These are phyloP conservation scores for Metschnikowia sp. DNA, from an alignment of 805 yeast genomes.

Conservation along the genomic window DNA sequence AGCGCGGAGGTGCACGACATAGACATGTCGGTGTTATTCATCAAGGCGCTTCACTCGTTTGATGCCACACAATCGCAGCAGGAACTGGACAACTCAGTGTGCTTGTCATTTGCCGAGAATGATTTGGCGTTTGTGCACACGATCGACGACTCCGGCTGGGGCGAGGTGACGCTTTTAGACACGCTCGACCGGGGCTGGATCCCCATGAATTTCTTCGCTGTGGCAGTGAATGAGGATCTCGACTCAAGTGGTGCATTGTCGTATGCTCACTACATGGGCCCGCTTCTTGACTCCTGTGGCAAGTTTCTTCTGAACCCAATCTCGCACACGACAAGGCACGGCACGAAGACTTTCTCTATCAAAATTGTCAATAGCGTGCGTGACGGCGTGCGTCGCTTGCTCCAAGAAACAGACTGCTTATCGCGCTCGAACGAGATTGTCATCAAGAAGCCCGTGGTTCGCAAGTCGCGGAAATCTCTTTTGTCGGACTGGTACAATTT, in stretches of 20 bases:
- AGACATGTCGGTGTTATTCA: conserved; percentile 51
- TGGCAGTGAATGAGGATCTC: conserved; percentile 31
- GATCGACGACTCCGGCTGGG: conserved; percentile 83
- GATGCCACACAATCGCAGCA: conserved; percentile 58
- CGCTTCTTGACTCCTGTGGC: conserved; percentile 60
- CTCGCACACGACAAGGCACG: conserved; percentile 40
- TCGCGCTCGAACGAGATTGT: conserved; percentile 73
- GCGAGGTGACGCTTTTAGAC: conserved; percentile 71
- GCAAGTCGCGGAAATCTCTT: conserved; percentile 63
- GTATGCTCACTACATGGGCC: conserved; percentile 44
- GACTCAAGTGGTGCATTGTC: conserved; percentile 19
- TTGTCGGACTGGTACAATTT: conserved; percentile 77
- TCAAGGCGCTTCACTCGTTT: conserved; percentile 57
- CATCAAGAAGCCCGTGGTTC: conserved; percentile 54
- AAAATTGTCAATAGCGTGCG: conserved; percentile 60
- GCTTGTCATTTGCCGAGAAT: conserved; percentile 65
- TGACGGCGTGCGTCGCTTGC: conserved; percentile 64
- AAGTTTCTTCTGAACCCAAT: conserved; percentile 63
- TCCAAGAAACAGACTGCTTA: conserved; percentile 68
- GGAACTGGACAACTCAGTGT: conserved; percentile 64
- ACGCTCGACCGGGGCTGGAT: conserved; percentile 76
- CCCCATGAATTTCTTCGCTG: conserved; percentile 74
- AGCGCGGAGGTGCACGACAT: conserved; percentile 30
- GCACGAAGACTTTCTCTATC: conserved; percentile 52
- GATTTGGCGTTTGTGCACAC: conserved; percentile 77